Evolutionary conservation across 306 rosid genomes (phyloP), one percentile per base, ranked within the genome.

Genomic region (Vigna unguiculata): DNA sequence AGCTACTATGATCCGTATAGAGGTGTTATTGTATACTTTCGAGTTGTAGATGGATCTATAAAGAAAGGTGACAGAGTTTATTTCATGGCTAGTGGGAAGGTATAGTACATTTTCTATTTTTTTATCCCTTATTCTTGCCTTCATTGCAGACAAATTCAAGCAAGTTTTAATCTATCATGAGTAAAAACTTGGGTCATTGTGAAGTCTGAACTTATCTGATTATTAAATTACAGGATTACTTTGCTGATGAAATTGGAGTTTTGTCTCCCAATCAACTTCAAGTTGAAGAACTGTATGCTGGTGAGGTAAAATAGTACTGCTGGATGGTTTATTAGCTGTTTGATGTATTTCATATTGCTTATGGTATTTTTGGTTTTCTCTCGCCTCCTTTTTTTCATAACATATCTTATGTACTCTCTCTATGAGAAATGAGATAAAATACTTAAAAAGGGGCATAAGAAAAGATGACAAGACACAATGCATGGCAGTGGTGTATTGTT

Each of bases 81-180:
- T 80, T 94, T 94, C 76, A 94, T 94, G 97, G 98, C 98, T 40
- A 94, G 97, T 82, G 83, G 70, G 71, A 91, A 94, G 96, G 97
- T 92, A 78, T 60, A 74, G 79, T 59, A 62, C 64, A 77, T 51
- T 83, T 78, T 58, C 34, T 46, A 11, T 46, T 62, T 58, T 81
- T 72, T 73, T 55, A 24, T 38, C 62, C 36, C 32, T 52, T 78
- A 14, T 40, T 21, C 78, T 52, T 72, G 62, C 81, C 32, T 43
- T 28, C 57, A 60, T 59, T 68, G 53, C 72, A 75, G 60, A 43
- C 66, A 57, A 66, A 77, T 60, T 61, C 36, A 16, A 75, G 38
- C 61, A 63, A 57, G 73, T 65, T 75, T 59, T 69, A 55, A 17
- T 24, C 61, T 46, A 25, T 20, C 58, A 55, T 72, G 51, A 59